Percentiles rank a stretch among this genome's conserved stretches.
Evolutionary conservation across 371 early-diverging fungal genomes (phyloP).

Genomic region (Saksenaea vasiformis): DNA sequence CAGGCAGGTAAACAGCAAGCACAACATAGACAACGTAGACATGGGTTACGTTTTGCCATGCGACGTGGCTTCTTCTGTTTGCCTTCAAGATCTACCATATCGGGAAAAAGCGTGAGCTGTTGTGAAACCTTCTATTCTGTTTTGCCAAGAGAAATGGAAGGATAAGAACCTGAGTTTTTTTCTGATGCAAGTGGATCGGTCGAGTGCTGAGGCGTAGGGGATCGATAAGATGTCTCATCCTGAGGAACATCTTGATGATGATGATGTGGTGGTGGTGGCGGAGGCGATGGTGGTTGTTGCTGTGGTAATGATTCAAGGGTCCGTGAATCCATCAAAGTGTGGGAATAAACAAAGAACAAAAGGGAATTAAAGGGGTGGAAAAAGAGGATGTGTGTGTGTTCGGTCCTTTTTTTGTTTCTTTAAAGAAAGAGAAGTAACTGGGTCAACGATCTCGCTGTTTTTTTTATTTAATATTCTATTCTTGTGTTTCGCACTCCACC

Average conservation of each 20-base stretch:
- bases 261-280: slow-evolving; percentile 2
- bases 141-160: background rate
- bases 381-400: background rate
- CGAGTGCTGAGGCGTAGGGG: background rate
- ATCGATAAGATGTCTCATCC: background rate
- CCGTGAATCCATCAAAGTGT: background rate
- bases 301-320: background rate
- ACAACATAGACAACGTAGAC: slow-evolving; percentile 43
- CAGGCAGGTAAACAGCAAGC: slow-evolving; percentile 47
- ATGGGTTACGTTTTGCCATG: slow-evolving; percentile 34
- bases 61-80: slow-evolving; percentile 16
- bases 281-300: background rate
- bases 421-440: background rate
- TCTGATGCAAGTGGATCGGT: background rate
- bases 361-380: no score
- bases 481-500: background rate
- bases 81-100: slow-evolving; percentile 2
- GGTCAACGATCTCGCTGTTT: background rate
- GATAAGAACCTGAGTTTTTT: background rate
- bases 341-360: background rate
- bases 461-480: background rate
- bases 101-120: background rate
- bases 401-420: no score
- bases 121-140: background rate
- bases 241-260: background rate